phyloP scores from a whole-genome alignment of 805 yeast species.

The Yamadazyma akitaensis region DNA sequence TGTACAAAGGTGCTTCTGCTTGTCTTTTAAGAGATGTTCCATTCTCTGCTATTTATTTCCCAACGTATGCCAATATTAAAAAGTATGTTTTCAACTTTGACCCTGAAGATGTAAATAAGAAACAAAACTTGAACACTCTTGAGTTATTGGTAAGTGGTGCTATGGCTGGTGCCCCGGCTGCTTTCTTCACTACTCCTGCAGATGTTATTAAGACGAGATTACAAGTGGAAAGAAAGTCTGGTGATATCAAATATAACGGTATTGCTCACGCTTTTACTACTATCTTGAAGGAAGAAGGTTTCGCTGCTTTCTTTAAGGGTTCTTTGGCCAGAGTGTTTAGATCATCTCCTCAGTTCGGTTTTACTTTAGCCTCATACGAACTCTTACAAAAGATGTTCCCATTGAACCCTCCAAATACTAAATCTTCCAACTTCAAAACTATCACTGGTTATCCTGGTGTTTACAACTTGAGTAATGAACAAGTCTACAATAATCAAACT shows the following conservation, averaged over 20 bases:
- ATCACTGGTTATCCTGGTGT: slow-evolving; percentile 46
- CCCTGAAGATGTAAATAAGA: slow-evolving; percentile 59
- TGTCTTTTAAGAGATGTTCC: slow-evolving; percentile 95
- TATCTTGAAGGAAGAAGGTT: slow-evolving; percentile 79
- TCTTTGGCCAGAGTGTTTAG: slow-evolving; percentile 92
- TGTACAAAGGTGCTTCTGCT: slow-evolving; percentile 89
- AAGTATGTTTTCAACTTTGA: slow-evolving; percentile 78
- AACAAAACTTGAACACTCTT: slow-evolving; percentile 67
- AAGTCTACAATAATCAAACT: slow-evolving; percentile 40
- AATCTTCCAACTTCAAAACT: slow-evolving; percentile 42
- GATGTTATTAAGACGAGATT: slow-evolving; percentile 95
- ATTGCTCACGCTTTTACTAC: slow-evolving; percentile 72
- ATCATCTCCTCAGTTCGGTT: slow-evolving; percentile 97
- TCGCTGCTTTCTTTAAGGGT: slow-evolving; percentile 89
- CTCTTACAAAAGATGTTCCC: slow-evolving; percentile 79
- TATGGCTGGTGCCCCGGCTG: slow-evolving; percentile 97
- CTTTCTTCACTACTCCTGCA: slow-evolving; percentile 92
- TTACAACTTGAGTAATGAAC: slow-evolving; percentile 42
- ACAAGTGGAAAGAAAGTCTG: slow-evolving; percentile 76
- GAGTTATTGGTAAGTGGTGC: slow-evolving; percentile 88
- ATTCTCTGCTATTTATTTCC: slow-evolving; percentile 94
- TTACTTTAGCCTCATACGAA: slow-evolving; percentile 96
- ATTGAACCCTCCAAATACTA: slow-evolving; percentile 49
- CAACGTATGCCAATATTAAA: slow-evolving; percentile 92
- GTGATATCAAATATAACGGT: slow-evolving; percentile 75